A percentile compares a stretch with the other conserved stretches of the same genome.
phyloP scores from a whole-genome alignment of 2,329 filamentous ascomycete species.

The Pyrenophora teres region DNA sequence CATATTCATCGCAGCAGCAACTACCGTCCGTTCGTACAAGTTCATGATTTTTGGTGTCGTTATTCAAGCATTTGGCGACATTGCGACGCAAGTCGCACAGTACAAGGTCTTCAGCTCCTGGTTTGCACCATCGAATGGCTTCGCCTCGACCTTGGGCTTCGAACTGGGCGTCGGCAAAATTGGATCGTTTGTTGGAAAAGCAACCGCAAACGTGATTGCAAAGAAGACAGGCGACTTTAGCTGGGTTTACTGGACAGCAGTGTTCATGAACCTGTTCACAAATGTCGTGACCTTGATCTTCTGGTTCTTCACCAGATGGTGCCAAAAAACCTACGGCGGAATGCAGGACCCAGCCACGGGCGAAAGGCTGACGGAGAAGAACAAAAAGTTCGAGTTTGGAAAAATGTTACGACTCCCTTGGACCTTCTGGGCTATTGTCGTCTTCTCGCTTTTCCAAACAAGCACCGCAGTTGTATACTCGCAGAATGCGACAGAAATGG shows the following conservation, averaged over 20 bases:
- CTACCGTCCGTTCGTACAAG: conserved; percentile 60
- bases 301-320: conserved; percentile 61
- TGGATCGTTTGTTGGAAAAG: conserved; percentile 64
- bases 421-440: conserved; percentile 62
- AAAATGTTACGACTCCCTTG: conserved; percentile 64
- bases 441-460: conserved; percentile 64
- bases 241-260: conserved; percentile 66
- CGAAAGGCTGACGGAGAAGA: conserved; percentile 64
- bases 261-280: conserved; percentile 68
- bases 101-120: conserved; percentile 69
- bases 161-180: conserved; percentile 66
- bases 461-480: conserved; percentile 60
- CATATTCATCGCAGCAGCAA: conserved; percentile 63
- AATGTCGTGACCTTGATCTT: conserved; percentile 60
- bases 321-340: conserved; percentile 54
- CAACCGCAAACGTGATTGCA: conserved; percentile 64
- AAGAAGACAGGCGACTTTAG: conserved; percentile 63
- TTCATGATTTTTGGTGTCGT: conserved; percentile 65
- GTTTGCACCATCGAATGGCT: conserved; percentile 66
- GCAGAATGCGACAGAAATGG: conserved; percentile 65
- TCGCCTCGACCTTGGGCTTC: conserved; percentile 65
- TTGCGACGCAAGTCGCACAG: conserved; percentile 67
- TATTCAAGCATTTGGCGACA: conserved; percentile 63
- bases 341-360: conserved; percentile 61
- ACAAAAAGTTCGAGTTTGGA: conserved; percentile 60